Evolutionary conservation across 495 filamentous ascomycete species (phyloP).

Genomic region (Parathielavia hyrcaniae): DNA sequence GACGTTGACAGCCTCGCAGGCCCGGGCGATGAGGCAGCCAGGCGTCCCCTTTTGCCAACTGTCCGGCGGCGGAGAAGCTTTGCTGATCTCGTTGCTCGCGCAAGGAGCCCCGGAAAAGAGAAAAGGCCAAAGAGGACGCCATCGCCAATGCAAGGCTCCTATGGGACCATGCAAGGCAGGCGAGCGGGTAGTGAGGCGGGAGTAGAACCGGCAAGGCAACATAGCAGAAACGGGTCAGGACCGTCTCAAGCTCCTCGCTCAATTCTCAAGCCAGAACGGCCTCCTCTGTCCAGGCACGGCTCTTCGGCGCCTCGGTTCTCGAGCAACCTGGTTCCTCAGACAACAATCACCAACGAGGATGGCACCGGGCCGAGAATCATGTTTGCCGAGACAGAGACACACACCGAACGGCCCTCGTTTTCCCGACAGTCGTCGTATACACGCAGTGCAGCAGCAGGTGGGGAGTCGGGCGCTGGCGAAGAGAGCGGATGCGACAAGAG

Average conservation of each 20-base stretch:
- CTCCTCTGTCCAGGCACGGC: slow-evolving; percentile 47
- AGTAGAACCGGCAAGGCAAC: slow-evolving; percentile 3
- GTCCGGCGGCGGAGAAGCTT: slow-evolving; percentile 33
- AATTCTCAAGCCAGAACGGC: slow-evolving; percentile 33
- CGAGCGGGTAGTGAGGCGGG: neutral
- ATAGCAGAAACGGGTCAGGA: slow-evolving; percentile 4
- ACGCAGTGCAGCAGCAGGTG: slow-evolving; percentile 55
- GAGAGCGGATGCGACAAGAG: slow-evolving; percentile 50
- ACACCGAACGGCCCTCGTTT: slow-evolving; percentile 37
- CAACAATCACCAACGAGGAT: slow-evolving; percentile 58
- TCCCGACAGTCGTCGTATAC: slow-evolving; percentile 45
- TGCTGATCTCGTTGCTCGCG: slow-evolving; percentile 27
- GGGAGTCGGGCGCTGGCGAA: slow-evolving; percentile 44
- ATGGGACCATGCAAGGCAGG: slow-evolving; percentile 18
- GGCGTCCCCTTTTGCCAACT: slow-evolving; percentile 27
- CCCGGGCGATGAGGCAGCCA: slow-evolving; percentile 22
- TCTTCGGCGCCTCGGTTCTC: slow-evolving; percentile 56
- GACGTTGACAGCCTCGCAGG: slow-evolving; percentile 26
- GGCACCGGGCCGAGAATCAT: slow-evolving; percentile 67
- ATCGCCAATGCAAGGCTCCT: slow-evolving; percentile 11
- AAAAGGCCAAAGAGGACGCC: slow-evolving; percentile 17
- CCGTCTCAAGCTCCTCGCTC: slow-evolving; percentile 13
- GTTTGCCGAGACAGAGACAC: slow-evolving; percentile 53
- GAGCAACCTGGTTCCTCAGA: slow-evolving; percentile 67
- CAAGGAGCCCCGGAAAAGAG: slow-evolving; percentile 18